phyloP scores from a whole-genome alignment of 2,329 filamentous ascomycete species.

The Penicillium sp. region DNA sequence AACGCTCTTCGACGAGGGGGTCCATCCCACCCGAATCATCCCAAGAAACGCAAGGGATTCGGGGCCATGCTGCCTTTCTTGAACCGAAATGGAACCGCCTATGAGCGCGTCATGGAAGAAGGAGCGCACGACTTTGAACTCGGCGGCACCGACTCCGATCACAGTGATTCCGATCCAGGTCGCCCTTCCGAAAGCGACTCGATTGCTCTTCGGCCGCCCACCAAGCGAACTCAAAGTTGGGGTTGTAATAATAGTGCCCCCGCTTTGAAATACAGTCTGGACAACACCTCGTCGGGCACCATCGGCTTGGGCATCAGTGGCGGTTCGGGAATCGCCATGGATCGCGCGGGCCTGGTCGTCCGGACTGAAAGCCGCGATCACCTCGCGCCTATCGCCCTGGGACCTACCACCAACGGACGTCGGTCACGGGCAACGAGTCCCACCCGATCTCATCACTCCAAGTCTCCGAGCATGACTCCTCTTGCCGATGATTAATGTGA shows the following conservation, averaged over 20 bases:
- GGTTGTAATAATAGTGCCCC: slow-evolving; percentile 26
- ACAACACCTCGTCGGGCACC: slow-evolving; percentile 37
- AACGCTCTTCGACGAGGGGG: slow-evolving; percentile 26
- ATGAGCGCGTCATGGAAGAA: slow-evolving; percentile 82
- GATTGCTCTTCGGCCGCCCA: slow-evolving; percentile 50
- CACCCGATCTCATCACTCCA: slow-evolving; percentile 39
- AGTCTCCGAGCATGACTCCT: slow-evolving; percentile 33
- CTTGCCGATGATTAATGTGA: slow-evolving; percentile 29
- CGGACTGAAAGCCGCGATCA: slow-evolving; percentile 83
- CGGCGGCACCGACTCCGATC: slow-evolving; percentile 52
- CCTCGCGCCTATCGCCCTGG: slow-evolving; percentile 51
- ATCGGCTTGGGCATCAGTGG: slow-evolving; percentile 33
- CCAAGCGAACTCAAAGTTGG: slow-evolving; percentile 29
- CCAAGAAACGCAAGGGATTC: slow-evolving; percentile 57
- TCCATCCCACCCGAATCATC: slow-evolving; percentile 27
- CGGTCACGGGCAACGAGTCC: slow-evolving; percentile 43
- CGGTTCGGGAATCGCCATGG: slow-evolving; percentile 41
- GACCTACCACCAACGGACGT: slow-evolving; percentile 44
- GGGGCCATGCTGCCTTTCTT: slow-evolving; percentile 44
- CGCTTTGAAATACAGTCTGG: slow-evolving; percentile 34
- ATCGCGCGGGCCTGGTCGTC: slow-evolving; percentile 66
- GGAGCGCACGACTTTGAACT: slow-evolving; percentile 73
- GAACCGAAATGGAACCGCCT: slow-evolving; percentile 44
- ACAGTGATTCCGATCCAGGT: slow-evolving; percentile 54
- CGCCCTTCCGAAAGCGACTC: slow-evolving; percentile 52